Conservation (phyloP, 345 rosid genomes). For the Psidium guajava region DNA sequence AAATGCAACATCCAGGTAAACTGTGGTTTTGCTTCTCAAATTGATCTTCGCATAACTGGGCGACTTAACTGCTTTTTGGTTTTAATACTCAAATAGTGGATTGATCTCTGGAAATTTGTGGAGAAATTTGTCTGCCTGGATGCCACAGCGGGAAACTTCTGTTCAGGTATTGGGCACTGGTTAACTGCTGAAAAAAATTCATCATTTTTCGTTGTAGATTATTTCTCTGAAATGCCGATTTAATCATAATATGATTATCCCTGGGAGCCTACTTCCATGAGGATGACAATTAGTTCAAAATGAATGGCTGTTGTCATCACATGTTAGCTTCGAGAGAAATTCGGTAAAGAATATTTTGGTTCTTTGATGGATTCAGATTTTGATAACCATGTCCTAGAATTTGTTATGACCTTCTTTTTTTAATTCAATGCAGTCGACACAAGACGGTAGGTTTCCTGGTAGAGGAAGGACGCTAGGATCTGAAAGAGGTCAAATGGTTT, state of each 20-base stretch:
- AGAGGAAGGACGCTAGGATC: conserved; percentile 64
- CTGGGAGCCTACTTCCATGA: neutral
- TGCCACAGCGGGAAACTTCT: conserved; percentile 65
- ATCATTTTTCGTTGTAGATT: neutral
- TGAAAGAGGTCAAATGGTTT: conserved; percentile 22
- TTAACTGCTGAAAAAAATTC: neutral
- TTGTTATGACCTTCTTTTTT: neutral
- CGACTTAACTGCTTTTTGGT: conserved; percentile 1
- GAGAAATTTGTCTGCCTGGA: conserved; percentile 84
- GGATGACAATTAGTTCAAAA: neutral
- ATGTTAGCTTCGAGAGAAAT: neutral
- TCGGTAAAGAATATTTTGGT: neutral
- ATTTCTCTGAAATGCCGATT: neutral
- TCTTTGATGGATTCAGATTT: neutral
- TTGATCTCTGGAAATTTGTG: conserved; percentile 68
- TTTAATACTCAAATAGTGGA: conserved; percentile 34
- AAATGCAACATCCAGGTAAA: conserved; percentile 51
- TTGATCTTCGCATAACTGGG: neutral
- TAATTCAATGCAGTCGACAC: conserved; percentile 28
- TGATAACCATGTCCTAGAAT: neutral
- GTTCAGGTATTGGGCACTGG: conserved; percentile 33
- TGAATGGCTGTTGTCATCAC: neutral
- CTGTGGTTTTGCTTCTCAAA: neutral
- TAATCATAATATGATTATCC: neutral
- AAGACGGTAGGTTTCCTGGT: conserved; percentile 78